Base-by-base conservation (phyloP, 495 filamentous ascomycete genomes). In the Aspergillus ostianus region DNA sequence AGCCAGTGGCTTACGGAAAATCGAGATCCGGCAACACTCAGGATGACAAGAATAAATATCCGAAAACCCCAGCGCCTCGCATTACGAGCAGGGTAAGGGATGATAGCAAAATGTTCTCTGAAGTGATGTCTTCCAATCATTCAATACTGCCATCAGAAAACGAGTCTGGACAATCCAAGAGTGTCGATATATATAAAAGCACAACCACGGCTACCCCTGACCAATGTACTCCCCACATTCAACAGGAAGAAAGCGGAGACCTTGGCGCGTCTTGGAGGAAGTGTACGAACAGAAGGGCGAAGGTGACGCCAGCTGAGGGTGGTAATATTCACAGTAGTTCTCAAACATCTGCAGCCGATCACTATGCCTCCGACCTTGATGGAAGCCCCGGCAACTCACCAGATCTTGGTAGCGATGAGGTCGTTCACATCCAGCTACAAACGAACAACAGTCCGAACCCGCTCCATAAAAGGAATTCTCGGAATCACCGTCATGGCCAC, bases 1-100 rank as follows among this genome's bases (percentile, higher is more conserved):
- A 45, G 44, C 53, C 48, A 26, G 60, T 62, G 53, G 62, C 59
- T 46, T 64, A 61, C 44, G 61, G 61, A 23, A 67, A 64, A 55
- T 53, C 53, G 13, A 7, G 17, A 13, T 27, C 26, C 21, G 27
- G 26, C 8, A 10, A 6, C 21, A 52, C 27, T 27, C 50, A 26
- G 26, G 30, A 9, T 41, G 36, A 15, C 36, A 41, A 13, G 10
- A 15, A 41, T 10, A 41, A 41, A 12, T 15, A 17, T 4, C 5
- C 10, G 2, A 15, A 2, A 41, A 41, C 2, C 36, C 12, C 36
- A 41, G 36, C 13, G 2, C 36, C 36, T 17, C 36, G 13, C 9
- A 0, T 41, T 15, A 15, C 36, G 36, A 41, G 15, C 36, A 17
- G 13, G 36, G 36, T 10, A 41, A 41, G 13, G 13, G 12, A 15